A percentile compares a stretch with the other conserved stretches of the same genome.
These are phyloP conservation scores for Austropuccinia psidii DNA, from an alignment of 1,284 basidiomycete genomes.

Conservation along the genomic window DNA sequence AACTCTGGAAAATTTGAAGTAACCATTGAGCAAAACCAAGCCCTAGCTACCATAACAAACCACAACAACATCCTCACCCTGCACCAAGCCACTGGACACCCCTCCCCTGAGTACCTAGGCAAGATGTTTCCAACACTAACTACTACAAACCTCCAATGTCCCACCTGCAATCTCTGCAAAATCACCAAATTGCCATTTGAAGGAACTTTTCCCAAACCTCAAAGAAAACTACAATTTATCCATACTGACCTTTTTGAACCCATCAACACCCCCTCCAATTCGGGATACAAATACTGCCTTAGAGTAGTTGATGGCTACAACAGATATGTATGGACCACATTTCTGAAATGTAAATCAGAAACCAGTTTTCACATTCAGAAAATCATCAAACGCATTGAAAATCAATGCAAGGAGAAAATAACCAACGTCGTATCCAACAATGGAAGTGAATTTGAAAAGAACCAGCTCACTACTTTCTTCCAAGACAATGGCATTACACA, in stretches of 20 bases:
- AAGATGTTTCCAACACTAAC: slow-evolving; percentile 4
- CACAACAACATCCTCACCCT: neutral
- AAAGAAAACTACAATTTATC: neutral
- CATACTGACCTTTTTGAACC: slow-evolving; percentile 1
- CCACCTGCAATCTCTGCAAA: neutral
- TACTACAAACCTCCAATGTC: neutral
- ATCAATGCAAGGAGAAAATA: neutral
- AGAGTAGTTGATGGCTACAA: slow-evolving; percentile 1
- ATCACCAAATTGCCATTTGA: neutral
- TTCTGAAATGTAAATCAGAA: neutral
- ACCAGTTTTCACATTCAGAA: neutral
- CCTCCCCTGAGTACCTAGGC: neutral
- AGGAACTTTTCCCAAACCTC: neutral
- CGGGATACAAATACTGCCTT: neutral
- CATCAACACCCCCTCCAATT: neutral
- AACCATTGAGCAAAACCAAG: neutral
- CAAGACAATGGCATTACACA: neutral
- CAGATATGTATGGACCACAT: neutral
- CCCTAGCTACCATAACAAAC: too few species aligned
- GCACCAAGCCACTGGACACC: neutral
- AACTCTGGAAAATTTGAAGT: neutral
- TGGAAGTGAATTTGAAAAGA: neutral
- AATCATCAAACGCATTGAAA: neutral
- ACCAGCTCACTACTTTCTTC: neutral
- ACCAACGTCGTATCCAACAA: neutral